phyloP scores from a whole-genome alignment of 2,329 filamentous ascomycete species.

The Aureobasidium mangrovei region DNA sequence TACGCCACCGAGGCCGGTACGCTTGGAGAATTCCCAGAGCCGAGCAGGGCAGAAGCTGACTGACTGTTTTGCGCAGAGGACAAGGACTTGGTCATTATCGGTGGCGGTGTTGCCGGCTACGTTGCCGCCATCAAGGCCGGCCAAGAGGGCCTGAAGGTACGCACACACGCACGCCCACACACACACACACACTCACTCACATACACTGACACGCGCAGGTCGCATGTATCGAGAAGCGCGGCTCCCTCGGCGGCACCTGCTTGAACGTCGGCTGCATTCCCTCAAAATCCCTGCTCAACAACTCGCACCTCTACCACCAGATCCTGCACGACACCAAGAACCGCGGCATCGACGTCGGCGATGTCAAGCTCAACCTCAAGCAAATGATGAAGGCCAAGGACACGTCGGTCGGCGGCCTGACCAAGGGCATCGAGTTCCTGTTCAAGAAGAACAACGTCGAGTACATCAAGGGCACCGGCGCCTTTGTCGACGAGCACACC shows the following conservation, averaged over 20 bases:
- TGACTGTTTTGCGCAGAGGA: slow-evolving; percentile 51
- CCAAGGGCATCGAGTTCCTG: slow-evolving; percentile 95
- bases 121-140: slow-evolving; percentile 98
- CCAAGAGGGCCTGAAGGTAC: slow-evolving; percentile 91
- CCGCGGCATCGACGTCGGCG: slow-evolving; percentile 92
- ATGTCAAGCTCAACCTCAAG: slow-evolving; percentile 89
- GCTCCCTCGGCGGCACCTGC: slow-evolving; percentile 89
- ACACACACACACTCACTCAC: neutral
- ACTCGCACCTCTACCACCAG: slow-evolving; percentile 96
- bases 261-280: slow-evolving; percentile 99
- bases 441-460: slow-evolving; percentile 99
- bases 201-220: slow-evolving; percentile 49
- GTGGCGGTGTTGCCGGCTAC: slow-evolving; percentile 95
- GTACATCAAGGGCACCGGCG: slow-evolving; percentile 88
- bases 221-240: slow-evolving; percentile 96
- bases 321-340: slow-evolving; percentile 94
- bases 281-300: slow-evolving; percentile 98
- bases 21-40: slow-evolving; percentile 20
- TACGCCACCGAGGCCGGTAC: slow-evolving; percentile 47
- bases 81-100: slow-evolving; percentile 95
- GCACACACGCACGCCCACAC: slow-evolving; percentile 18
- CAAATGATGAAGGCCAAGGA: slow-evolving; percentile 99
- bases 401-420: slow-evolving; percentile 74
- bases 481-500: slow-evolving; percentile 82
- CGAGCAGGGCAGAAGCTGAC: neutral